phyloP scores from a whole-genome alignment of 305 asterid genomes.

The Fraxinus floribunda region DNA sequence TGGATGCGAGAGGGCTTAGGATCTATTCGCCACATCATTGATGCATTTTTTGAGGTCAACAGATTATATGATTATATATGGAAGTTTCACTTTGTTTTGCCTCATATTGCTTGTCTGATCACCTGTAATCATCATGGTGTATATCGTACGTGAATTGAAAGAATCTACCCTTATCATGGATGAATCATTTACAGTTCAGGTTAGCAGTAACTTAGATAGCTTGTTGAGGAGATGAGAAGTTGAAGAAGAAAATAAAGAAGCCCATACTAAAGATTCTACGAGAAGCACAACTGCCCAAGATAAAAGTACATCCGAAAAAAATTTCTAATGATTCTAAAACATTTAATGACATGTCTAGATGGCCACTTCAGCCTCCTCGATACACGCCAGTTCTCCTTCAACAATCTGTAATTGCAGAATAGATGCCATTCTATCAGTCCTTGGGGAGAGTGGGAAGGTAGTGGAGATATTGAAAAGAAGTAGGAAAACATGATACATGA shows the following conservation, averaged over 20 bases:
- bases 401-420: slow-evolving; percentile 47
- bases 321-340: slow-evolving; percentile 43
- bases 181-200: slow-evolving; percentile 72
- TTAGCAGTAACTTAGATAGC: slow-evolving; percentile 63
- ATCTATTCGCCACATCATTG: no score
- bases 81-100: no score
- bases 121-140: no score
- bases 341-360: slow-evolving; percentile 40
- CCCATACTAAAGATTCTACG: slow-evolving; percentile 49
- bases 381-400: slow-evolving; percentile 49
- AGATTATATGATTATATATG: no score
- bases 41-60: no score
- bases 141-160: no score
- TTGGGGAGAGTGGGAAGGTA: slow-evolving; percentile 67
- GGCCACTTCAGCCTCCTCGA: slow-evolving; percentile 79
- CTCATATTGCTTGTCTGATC: no score
- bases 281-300: slow-evolving; percentile 34
- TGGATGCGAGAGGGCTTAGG: no score
- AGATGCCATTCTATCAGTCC: slow-evolving; percentile 57
- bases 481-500: slow-evolving; percentile 73
- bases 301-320: slow-evolving; percentile 30
- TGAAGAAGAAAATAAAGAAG: slow-evolving; percentile 66
- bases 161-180: slow-evolving; percentile 37
- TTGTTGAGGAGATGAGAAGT: slow-evolving; percentile 57
- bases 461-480: slow-evolving; percentile 70